A percentile compares a stretch with the other conserved stretches of the same genome.
Evolutionary conservation across 1,284 basidiomycete genomes (phyloP).

Genomic region (Mycosarcoma maydis): DNA sequence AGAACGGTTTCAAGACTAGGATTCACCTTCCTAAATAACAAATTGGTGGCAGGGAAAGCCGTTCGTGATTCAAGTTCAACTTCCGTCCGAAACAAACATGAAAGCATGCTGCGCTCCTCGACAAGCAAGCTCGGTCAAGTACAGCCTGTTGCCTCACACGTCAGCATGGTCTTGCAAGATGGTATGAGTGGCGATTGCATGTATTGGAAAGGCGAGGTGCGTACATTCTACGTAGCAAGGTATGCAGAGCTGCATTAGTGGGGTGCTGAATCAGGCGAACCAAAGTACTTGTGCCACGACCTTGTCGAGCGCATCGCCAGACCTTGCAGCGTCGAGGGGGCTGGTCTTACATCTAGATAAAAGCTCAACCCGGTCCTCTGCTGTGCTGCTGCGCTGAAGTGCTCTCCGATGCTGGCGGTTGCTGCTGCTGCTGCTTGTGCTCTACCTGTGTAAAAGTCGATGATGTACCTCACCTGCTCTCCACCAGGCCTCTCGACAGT

Average conservation of each 20-base stretch:
- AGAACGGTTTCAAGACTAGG: too few relatives aligned
- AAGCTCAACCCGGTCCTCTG: slow-evolving; percentile 72
- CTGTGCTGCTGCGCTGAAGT: slow-evolving; percentile 22
- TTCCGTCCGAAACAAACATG: slow-evolving; percentile 5
- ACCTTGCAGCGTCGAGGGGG: slow-evolving; percentile 89
- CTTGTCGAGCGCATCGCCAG: slow-evolving; percentile 74
- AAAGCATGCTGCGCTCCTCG: neutral
- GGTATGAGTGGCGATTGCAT: too few relatives aligned
- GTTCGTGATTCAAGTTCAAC: too few relatives aligned
- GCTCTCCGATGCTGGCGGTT: slow-evolving; percentile 7
- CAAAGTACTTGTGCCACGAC: slow-evolving; percentile 39
- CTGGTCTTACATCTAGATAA: slow-evolving; percentile 92
- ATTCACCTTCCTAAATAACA: too few relatives aligned
- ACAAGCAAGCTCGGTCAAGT: neutral
- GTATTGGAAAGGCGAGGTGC: too few relatives aligned
- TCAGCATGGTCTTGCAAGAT: too few relatives aligned
- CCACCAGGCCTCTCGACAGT: slow-evolving; percentile 86
- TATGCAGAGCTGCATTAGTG: too few relatives aligned
- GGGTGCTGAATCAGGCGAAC: slow-evolving; percentile 22
- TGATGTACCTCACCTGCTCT: slow-evolving; percentile 87
- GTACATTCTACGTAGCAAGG: too few relatives aligned
- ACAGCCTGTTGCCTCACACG: too few relatives aligned
- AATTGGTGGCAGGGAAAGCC: too few relatives aligned
- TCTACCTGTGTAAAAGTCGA: slow-evolving; percentile 96
- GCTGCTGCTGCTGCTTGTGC: slow-evolving; percentile 64